Conservation (phyloP, 2,329 filamentous ascomycete genomes). For the Xylariaceae sp. region DNA sequence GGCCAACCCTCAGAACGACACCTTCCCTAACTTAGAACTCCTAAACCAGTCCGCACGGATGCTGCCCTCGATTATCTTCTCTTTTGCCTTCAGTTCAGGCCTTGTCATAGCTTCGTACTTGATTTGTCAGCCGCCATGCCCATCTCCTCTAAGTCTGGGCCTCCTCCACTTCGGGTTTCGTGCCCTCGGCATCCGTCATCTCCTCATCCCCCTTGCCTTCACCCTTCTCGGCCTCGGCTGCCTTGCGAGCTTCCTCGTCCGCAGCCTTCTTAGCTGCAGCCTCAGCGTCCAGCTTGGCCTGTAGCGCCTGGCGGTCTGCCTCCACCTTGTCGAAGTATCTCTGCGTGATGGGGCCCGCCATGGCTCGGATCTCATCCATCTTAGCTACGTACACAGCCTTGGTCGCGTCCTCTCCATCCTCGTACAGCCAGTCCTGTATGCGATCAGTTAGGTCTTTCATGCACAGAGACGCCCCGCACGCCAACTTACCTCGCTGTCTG, state of each 20-base stretch:
- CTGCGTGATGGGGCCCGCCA: conserved; percentile 88
- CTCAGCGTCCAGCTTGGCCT: conserved; percentile 76
- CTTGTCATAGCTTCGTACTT: background rate
- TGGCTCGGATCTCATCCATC: conserved; percentile 89
- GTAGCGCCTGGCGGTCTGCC: conserved; percentile 73
- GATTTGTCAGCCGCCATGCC: no score
- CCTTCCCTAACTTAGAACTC: conserved; percentile 6
- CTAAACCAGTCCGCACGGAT: conserved; percentile 5
- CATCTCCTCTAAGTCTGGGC: conserved; percentile 38
- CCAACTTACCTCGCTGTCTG: conserved; percentile 74
- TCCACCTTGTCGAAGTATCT: conserved; percentile 95
- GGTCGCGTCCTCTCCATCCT: conserved; percentile 90
- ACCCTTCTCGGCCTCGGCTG: conserved; percentile 52
- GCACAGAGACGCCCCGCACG: background rate
- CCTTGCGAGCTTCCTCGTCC: conserved; percentile 35
- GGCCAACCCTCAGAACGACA: conserved; percentile 2
- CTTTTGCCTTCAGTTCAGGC: conserved; percentile 1
- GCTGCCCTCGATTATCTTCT: conserved; percentile 11
- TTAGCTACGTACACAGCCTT: conserved; percentile 94
- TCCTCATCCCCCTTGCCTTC: conserved; percentile 55
- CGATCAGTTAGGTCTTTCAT: background rate
- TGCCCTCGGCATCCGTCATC: conserved; percentile 60
- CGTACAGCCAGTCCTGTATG: conserved; percentile 90
- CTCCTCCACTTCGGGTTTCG: conserved; percentile 51
- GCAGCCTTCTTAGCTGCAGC: conserved; percentile 70